A percentile compares a stretch with the other conserved stretches of the same genome.
Evolutionary conservation across 345 rosid genomes (phyloP).

Genomic region (Streptanthus diversifolius): DNA sequence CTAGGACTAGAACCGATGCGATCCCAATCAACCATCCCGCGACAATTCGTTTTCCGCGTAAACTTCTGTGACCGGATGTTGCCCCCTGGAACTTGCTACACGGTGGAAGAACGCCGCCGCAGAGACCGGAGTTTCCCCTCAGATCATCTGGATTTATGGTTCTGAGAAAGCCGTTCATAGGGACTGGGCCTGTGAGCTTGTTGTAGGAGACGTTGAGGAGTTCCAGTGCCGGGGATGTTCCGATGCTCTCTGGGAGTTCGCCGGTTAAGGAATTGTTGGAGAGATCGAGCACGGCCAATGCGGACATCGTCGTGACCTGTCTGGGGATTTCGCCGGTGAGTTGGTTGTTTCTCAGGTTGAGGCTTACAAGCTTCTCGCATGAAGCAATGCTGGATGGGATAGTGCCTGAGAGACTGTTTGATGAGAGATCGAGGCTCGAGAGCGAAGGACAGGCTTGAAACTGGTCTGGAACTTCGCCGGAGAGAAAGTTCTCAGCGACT

Average conservation of each 20-base stretch:
- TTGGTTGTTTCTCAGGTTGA: slow-evolving; percentile 62
- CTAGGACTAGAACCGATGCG: slow-evolving; percentile 51
- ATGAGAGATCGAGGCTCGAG: slow-evolving; percentile 73
- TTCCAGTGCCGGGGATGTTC: slow-evolving; percentile 78
- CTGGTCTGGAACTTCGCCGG: slow-evolving; percentile 81
- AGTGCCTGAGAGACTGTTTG: slow-evolving; percentile 61
- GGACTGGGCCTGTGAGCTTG: slow-evolving; percentile 78
- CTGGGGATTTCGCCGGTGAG: slow-evolving; percentile 70
- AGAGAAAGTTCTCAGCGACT: slow-evolving; percentile 54
- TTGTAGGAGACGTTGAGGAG: slow-evolving; percentile 77
- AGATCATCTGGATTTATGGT: slow-evolving; percentile 79
- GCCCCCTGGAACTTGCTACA: slow-evolving; percentile 43
- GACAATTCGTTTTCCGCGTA: slow-evolving; percentile 51
- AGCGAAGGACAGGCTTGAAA: slow-evolving; percentile 94
- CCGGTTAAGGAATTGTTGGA: slow-evolving; percentile 80
- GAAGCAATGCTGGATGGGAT: slow-evolving; percentile 87
- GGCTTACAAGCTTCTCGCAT: slow-evolving; percentile 64
- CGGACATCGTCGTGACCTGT: slow-evolving; percentile 66
- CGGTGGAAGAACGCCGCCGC: slow-evolving; percentile 76
- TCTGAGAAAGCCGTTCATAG: slow-evolving; percentile 64
- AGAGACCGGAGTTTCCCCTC: slow-evolving; percentile 67
- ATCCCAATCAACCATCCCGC: slow-evolving; percentile 66
- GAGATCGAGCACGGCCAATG: slow-evolving; percentile 82
- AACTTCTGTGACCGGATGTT: slow-evolving; percentile 37
- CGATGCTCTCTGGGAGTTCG: slow-evolving; percentile 67